phyloP scores from a whole-genome alignment of 2,329 filamentous ascomycete species.

The Orbilia ellipsospora region DNA sequence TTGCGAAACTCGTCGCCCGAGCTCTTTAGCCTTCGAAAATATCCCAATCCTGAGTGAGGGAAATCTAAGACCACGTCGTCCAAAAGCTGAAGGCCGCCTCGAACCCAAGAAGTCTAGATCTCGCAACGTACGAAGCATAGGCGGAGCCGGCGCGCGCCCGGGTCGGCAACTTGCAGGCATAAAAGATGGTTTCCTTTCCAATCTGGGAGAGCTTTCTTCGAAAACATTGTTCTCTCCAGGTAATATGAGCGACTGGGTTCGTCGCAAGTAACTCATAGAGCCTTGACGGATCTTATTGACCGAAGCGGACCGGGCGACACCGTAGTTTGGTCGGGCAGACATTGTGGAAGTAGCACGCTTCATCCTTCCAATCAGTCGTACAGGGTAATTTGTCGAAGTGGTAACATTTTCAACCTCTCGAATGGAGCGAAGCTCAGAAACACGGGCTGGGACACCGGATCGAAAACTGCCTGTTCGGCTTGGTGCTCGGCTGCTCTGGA shows the following conservation, averaged over 20 bases:
- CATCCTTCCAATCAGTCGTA: constrained; percentile 3
- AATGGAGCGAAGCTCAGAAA: constrained; percentile 36
- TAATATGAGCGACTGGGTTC: constrained; percentile 27
- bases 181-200: constrained; percentile 44
- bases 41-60: constrained; percentile 17
- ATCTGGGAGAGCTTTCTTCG: neutral
- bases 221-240: constrained; percentile 24
- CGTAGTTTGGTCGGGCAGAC: constrained; percentile 23
- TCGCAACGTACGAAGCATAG: constrained; percentile 47
- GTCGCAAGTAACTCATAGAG: constrained; percentile 37
- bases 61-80: constrained; percentile 7
- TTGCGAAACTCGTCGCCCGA: constrained; percentile 40
- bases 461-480: constrained; percentile 16
- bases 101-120: constrained; percentile 39
- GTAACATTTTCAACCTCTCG: constrained; percentile 30
- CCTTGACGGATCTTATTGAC: constrained; percentile 20
- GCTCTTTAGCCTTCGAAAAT: constrained; percentile 36
- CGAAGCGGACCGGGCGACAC: constrained; percentile 33
- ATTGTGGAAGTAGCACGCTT: constrained; percentile 21
- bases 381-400: constrained; percentile 2
- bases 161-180: constrained; percentile 45
- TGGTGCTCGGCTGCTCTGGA: constrained; percentile 38
- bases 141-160: neutral
- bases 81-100: constrained; percentile 3
- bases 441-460: constrained; percentile 12